These are phyloP conservation scores for Erigeron canadensis DNA, from an alignment of 129 eudicot species.

Conservation along the genomic window DNA sequence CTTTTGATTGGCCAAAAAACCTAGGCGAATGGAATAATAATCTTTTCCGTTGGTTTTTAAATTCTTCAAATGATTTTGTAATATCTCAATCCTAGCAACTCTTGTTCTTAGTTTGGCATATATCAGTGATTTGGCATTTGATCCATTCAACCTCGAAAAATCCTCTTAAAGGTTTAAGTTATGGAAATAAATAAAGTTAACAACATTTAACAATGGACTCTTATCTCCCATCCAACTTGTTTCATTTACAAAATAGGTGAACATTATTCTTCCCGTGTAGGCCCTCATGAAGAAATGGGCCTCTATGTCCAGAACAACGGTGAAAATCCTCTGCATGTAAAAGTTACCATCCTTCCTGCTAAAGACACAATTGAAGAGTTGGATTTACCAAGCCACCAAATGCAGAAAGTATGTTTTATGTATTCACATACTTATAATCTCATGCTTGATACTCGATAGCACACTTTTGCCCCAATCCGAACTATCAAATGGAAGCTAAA, in stretches of 20 bases:
- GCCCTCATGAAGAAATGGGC: slow-evolving; percentile 28
- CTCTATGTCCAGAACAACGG: slow-evolving; percentile 43
- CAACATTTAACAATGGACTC: background rate
- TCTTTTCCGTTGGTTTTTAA: too few relatives aligned
- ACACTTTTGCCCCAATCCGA: background rate
- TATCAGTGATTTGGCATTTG: background rate
- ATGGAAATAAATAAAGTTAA: background rate
- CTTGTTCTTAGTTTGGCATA: background rate
- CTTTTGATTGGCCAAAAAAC: too few relatives aligned
- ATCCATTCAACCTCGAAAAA: background rate
- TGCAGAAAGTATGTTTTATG: slow-evolving; percentile 39
- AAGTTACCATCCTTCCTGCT: slow-evolving; percentile 37
- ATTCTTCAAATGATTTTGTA: too few relatives aligned
- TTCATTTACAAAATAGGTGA: slow-evolving; percentile 4
- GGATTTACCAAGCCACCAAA: slow-evolving; percentile 35
- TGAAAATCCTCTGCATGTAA: slow-evolving; percentile 32
- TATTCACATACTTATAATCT: background rate
- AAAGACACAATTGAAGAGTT: slow-evolving; percentile 29
- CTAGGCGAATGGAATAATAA: too few relatives aligned
- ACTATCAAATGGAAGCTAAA: background rate
- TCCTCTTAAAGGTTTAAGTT: background rate
- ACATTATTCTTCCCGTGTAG: slow-evolving; percentile 27
- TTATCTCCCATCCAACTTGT: slow-evolving; percentile 1
- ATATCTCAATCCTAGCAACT: background rate
- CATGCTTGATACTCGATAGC: background rate